Evolutionary conservation across 2,329 filamentous ascomycete genomes (phyloP), one percentile per base, ranked within the genome.

Genomic region (Ophiostoma ulmi): DNA sequence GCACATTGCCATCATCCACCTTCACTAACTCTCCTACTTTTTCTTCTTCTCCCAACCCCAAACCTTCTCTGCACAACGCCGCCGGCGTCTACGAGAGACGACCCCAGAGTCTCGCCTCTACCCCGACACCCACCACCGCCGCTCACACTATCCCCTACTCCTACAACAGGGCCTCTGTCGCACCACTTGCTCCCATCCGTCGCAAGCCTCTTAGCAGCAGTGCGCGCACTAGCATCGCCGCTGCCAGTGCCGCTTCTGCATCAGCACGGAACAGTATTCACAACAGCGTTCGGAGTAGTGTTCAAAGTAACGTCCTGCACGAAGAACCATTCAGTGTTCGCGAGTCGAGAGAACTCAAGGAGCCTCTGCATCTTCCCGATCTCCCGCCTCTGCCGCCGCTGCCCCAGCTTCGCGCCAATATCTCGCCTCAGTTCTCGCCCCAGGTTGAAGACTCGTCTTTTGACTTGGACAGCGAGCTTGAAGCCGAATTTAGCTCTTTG

Each of bases 241-340:
- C 26, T 5, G 58, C 58, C 44, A 31, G 52, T 41, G 58, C 38
- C 13, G 67, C 35, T 87, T 65, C 63, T 39, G 63, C 63, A 5
- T 39, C 63, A 5, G 36, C 36, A 20, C 58, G 58, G 63, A 80
- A 81, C 8, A 48, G n/a, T 65, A n/a, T 3, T 26, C 14, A 10
- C 66, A 58, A 11, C 39, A 44, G 39, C 39, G 31, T 31, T 7
- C 44, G 58, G 17, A 22, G 36, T 39, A 26, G 61, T 64, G 5
- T n/a, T 31, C 31, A 31, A 8, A 39, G 11, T 26, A 63, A 17
- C 58, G 14, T 58, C 35, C 26, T 63, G 58, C 58, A 35, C 58
- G 58, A 65, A 65, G 63, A 38, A 13, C 63, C 10, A 3, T 36
- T 39, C 35, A 17, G 63, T 8, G n/a, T 39, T 20, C 63, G 35